Evolutionary conservation across 305 asterid species (phyloP).

Genomic region (Solanum chacoense): DNA sequence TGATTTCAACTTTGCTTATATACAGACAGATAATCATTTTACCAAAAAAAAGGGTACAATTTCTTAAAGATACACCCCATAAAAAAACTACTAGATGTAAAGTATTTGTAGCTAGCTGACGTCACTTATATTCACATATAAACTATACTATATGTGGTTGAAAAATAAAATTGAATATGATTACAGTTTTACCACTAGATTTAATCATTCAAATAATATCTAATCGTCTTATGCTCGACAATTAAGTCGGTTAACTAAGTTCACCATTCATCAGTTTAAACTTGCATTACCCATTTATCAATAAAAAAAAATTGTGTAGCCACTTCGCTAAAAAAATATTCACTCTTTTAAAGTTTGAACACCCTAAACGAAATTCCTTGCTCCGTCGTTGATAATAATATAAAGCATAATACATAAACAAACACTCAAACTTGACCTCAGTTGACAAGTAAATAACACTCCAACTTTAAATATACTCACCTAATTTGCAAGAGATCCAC

Average conservation of each 20-base stretch:
- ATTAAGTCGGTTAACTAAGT: background rate
- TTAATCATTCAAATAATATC: background rate
- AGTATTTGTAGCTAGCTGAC: background rate
- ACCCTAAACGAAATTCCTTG: background rate
- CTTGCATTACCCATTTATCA: background rate
- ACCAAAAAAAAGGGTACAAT: background rate
- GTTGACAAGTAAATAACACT: background rate
- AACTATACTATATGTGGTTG: background rate
- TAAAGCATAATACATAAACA: background rate
- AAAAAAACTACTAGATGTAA: background rate
- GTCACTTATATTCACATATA: background rate
- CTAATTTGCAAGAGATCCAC: background rate
- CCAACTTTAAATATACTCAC: background rate
- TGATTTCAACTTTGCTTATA: background rate
- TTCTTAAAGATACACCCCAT: background rate
- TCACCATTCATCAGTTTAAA: background rate
- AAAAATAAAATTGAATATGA: too few species aligned
- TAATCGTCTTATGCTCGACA: background rate
- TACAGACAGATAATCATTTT: background rate
- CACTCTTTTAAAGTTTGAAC: background rate
- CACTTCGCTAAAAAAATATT: too few species aligned
- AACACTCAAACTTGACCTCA: background rate
- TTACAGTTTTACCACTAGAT: background rate
- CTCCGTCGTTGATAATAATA: background rate
- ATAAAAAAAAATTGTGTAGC: too few species aligned